These are phyloP conservation scores for Didymella arachidicola DNA, from an alignment of 2,329 filamentous ascomycete genomes.

Conservation along the genomic window DNA sequence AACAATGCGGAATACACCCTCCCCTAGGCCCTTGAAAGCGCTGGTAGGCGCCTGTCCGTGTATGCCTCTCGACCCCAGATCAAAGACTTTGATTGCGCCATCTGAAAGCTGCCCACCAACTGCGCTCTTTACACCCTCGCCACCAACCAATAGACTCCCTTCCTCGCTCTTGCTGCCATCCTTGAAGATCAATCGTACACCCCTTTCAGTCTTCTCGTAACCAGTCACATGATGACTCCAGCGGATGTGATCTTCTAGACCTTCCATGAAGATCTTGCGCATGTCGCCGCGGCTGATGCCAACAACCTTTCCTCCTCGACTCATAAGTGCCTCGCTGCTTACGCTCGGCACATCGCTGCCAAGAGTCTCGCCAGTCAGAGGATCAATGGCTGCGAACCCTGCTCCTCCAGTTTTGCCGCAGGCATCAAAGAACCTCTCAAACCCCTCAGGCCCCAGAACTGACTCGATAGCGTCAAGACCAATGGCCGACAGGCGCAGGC, in stretches of 20 bases:
- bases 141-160: slow-evolving; percentile 66
- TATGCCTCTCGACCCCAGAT: slow-evolving; percentile 69
- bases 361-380: slow-evolving; percentile 60
- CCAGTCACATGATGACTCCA: slow-evolving; percentile 65
- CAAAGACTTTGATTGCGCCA: slow-evolving; percentile 67
- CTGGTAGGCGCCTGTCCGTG: slow-evolving; percentile 70
- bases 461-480: slow-evolving; percentile 68
- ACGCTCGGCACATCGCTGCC: slow-evolving; percentile 26
- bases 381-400: slow-evolving; percentile 62
- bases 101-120: slow-evolving; percentile 67
- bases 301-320: slow-evolving; percentile 65
- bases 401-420: slow-evolving; percentile 68
- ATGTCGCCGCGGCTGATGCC: slow-evolving; percentile 71
- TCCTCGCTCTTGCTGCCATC: slow-evolving; percentile 67
- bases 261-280: slow-evolving; percentile 65
- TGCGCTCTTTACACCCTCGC: slow-evolving; percentile 69
- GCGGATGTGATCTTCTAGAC: slow-evolving; percentile 62
- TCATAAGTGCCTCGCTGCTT: slow-evolving; percentile 51
- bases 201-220: slow-evolving; percentile 64
- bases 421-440: slow-evolving; percentile 64
- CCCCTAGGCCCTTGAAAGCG: slow-evolving; percentile 68
- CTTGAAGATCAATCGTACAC: slow-evolving; percentile 65
- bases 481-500: slow-evolving; percentile 64
- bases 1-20: slow-evolving; percentile 66
- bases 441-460: slow-evolving; percentile 60